Base-by-base conservation (phyloP, 2,329 filamentous ascomycete genomes). In the Lecanoromycetidae sp. region DNA sequence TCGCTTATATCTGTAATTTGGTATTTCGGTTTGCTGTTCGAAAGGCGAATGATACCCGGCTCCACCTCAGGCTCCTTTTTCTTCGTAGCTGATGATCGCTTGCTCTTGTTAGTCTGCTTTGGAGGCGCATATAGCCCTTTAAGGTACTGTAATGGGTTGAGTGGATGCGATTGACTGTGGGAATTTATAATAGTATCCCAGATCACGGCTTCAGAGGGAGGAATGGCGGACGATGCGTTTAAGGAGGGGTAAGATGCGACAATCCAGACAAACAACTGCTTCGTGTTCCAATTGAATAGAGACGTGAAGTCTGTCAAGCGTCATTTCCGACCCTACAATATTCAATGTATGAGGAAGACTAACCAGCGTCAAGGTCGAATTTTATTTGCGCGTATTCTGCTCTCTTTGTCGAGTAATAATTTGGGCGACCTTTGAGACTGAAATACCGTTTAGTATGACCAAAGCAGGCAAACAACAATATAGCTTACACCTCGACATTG, bases 231-330 rank as follows among this genome's bases (percentile, higher is more conserved):
- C 25, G 59, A 55, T 12, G 57, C 54, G 39, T 65, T 63, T 39
- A 66, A 66, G 30, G 71, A 68, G 30, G 72, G 57, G 61, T 82
- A 83, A 47, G 72, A 81, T 46, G 90, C 90, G 46, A 87, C 90
- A 50, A 98, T 80, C 70, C 94, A 98, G 64, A 95, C 80, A 68
- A 96, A 98, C 59, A 98, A 71, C 68, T 96, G 86, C 67, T 98
- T 98, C 17, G 93, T 98, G 74, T 98, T 98, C 91, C 90, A 98
- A 61, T 85, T 94, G 76, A 96, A 96, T 57, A 98, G 84, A 35
- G 82, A 82, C 51, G 80, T 83, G 51, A 98, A 77, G 68, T 98
- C 90, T 73, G 53, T 17, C 17, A 25, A 25, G 26, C 26, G 25
- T 33, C 17, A 52, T 23, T 23, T 35, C 4, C 25, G 15, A 8